Base-by-base conservation (phyloP, 2,329 filamentous ascomycete species). In the Fusarium sp. region DNA sequence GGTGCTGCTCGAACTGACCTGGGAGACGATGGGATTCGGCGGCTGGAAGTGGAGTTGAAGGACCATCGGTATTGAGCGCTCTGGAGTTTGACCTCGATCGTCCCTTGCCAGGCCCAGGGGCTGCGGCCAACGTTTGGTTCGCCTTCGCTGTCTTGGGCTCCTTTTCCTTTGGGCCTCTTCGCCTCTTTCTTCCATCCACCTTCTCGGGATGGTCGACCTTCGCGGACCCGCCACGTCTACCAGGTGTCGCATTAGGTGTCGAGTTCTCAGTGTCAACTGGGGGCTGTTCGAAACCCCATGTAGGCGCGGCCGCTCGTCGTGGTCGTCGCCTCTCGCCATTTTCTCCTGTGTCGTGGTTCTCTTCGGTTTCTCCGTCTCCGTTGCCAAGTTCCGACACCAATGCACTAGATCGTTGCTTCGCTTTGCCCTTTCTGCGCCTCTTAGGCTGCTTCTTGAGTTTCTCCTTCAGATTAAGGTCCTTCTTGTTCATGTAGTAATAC, bases 401-500 rank as follows among this genome's bases (percentile, higher is more conserved):
- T n/a, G 88, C 89, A 73, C 88, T 91, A 12, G 90, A 88, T 72
- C 89, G 85, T 54, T 89, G 87, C 80, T 91, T 91, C 41, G 85
- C 86, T 77, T 89, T 82, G 79, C 86, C 83, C 85, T 89, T 87
- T 83, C 88, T 89, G 69, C 88, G 85, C 78, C 87, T 86, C 80
- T 87, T 89, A 66, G 87, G 89, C 81, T 89, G 90, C 82, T 87
- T 90, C 81, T 90, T 91, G 36, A 92, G 86, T 82, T 93, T 94
- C 79, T 94, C 92, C 80, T 95, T 94, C 69, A 95, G 91, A 71
- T 93, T 91, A 47, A 91, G 88, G 52, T 91, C 87, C 83, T 92
- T 92, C 83, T 91, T 96, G 79, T 92, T 93, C 71, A 93, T 87
- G 81, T 96, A 96, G 82, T 96, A 96, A 81, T 95, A 94, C 79